Conservation (phyloP, 1,284 basidiomycete genomes). For the Leccinum pachyderme region DNA sequence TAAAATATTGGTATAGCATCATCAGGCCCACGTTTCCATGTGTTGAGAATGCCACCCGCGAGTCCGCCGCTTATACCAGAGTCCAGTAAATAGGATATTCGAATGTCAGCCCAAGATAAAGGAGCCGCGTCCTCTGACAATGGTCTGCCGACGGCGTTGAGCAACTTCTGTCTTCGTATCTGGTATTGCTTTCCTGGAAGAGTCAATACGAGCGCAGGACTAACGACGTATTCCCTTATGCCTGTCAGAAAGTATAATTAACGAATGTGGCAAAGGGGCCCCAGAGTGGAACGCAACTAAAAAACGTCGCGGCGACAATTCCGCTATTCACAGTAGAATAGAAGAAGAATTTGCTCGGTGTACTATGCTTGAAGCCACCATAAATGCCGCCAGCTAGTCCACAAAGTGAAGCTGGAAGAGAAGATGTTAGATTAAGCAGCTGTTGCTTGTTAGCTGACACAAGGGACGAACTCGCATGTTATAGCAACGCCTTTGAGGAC, state of each 20-base stretch:
- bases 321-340: slow-evolving; percentile 63
- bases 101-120: slow-evolving; percentile 49
- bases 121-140: slow-evolving; percentile 3
- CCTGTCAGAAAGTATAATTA: slow-evolving; percentile 38
- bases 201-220: slow-evolving; percentile 47
- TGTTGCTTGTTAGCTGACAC: slow-evolving; percentile 5
- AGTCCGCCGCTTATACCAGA: slow-evolving; percentile 61
- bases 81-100: slow-evolving; percentile 58
- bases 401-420: slow-evolving; percentile 41
- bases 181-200: slow-evolving; percentile 31
- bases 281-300: slow-evolving; percentile 47
- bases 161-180: slow-evolving; percentile 38
- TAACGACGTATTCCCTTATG: slow-evolving; percentile 62
- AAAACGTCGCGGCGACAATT: slow-evolving; percentile 65
- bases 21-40: slow-evolving; percentile 41
- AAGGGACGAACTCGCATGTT: slow-evolving; percentile 75
- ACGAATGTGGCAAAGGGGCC: neutral
- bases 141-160: slow-evolving; percentile 9
- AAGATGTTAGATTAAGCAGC: slow-evolving; percentile 13
- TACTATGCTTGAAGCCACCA: slow-evolving; percentile 45
- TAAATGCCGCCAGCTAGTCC: slow-evolving; percentile 57
- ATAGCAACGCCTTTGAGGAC: slow-evolving; percentile 54
- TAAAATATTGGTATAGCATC: neutral
- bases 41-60: slow-evolving; percentile 53
- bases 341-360: slow-evolving; percentile 35